These are phyloP conservation scores for Trametes gibbosa DNA, from an alignment of 768 basidiomycete genomes.

Conservation along the genomic window DNA sequence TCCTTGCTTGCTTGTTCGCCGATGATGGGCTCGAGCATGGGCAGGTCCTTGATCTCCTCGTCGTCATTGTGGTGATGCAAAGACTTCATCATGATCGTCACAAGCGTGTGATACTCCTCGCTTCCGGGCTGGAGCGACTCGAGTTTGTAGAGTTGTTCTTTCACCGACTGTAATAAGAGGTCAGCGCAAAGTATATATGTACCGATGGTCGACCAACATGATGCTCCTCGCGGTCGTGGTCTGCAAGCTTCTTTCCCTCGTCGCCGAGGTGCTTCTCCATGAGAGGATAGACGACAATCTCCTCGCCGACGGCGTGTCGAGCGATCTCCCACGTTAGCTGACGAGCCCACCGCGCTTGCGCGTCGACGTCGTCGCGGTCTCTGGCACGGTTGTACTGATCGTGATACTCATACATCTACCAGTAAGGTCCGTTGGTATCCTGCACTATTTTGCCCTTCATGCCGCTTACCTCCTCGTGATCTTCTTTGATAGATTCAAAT, in stretches of 20 bases:
- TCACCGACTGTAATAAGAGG: constrained; percentile 28
- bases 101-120: constrained; percentile 38
- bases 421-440: neutral
- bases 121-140: constrained; percentile 45
- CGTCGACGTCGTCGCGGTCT: constrained; percentile 40
- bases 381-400: constrained; percentile 41
- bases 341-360: constrained; percentile 50
- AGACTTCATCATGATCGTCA: constrained; percentile 47
- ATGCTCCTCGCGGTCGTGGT: constrained; percentile 57
- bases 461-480: constrained; percentile 44
- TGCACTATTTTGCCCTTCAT: neutral
- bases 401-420: constrained; percentile 57
- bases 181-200: neutral
- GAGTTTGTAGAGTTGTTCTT: constrained; percentile 43
- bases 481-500: constrained; percentile 45
- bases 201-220: constrained; percentile 33
- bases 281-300: constrained; percentile 62
- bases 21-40: constrained; percentile 47
- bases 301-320: constrained; percentile 59
- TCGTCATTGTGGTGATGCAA: constrained; percentile 53
- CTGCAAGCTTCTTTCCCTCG: constrained; percentile 47
- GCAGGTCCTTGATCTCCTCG: constrained; percentile 58
- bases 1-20: constrained; percentile 40
- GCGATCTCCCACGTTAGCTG: constrained; percentile 63
- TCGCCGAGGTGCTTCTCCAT: constrained; percentile 56